Evolutionary conservation across 192 early-diverging fungal species (phyloP).

Genomic region (Gaertneriomyces semiglobifer): DNA sequence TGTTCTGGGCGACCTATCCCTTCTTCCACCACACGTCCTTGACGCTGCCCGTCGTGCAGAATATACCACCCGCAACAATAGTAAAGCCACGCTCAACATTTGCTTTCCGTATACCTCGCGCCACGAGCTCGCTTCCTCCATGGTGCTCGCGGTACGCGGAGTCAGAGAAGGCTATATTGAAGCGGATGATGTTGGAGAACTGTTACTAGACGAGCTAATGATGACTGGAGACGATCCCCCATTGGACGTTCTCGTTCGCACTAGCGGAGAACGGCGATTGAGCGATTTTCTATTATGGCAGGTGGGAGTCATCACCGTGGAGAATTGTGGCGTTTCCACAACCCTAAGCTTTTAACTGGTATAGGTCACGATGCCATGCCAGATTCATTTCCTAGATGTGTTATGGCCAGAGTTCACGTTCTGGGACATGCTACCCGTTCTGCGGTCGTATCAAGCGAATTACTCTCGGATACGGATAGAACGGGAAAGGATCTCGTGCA

Average conservation of each 20-base stretch:
- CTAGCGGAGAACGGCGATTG: conserved; percentile 91
- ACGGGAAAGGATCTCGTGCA: too few relatives aligned
- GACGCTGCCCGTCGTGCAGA: conserved; percentile 60
- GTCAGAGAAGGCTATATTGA: conserved; percentile 54
- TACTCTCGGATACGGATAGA: neutral
- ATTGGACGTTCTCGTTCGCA: conserved; percentile 87
- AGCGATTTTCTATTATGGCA: conserved; percentile 97
- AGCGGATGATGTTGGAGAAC: conserved; percentile 58
- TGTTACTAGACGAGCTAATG: conserved; percentile 56
- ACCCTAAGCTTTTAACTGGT: neutral
- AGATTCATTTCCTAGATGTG: conserved; percentile 83
- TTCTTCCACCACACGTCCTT: conserved; percentile 66
- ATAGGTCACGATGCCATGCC: conserved; percentile 52
- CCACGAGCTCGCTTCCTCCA: conserved; percentile 81
- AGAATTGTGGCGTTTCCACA: neutral
- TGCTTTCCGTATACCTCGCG: conserved; percentile 90
- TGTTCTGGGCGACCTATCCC: conserved; percentile 70
- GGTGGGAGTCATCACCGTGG: conserved; percentile 21
- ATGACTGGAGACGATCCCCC: conserved; percentile 47
- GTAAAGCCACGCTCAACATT: conserved; percentile 77
- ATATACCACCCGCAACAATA: conserved; percentile 54
- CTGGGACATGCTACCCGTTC: conserved; percentile 74
- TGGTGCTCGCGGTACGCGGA: conserved; percentile 43
- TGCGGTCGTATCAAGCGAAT: conserved; percentile 75
- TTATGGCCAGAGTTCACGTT: conserved; percentile 96